Base-by-base conservation (phyloP, 2,329 filamentous ascomycete genomes). In the Aspergillus novofumigatus region DNA sequence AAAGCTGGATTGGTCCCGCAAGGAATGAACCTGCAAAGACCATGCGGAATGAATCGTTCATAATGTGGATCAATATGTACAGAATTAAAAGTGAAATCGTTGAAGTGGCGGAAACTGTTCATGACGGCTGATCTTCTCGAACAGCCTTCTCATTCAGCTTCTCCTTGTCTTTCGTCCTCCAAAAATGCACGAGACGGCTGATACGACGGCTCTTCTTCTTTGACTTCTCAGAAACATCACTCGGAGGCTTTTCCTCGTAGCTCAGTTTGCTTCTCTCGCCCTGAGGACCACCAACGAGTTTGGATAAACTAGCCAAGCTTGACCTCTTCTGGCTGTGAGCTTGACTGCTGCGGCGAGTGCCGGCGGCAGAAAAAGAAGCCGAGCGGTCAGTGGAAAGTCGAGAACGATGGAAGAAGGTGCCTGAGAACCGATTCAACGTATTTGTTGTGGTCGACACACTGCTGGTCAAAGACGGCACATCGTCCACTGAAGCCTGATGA, bases 381-480 rank as follows among this genome's bases (percentile, higher is more conserved):
- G 77, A 72, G 28, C 78, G 73, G 56, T 80, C 78, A 1, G 74
- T 74, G 5, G 75, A 76, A 7, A 75, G 67, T 44, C 75, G 74
- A 25, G 69, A 71, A 48, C 74, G 73, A 41, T 69, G 67, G 56
- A 76, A 73, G 56, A 78, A 75, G 21, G 71, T 75, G 26, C 72
- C 72, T 7, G 78, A 80, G 29, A 79, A 70, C 26, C 77, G 74
- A 35, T 75, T 70, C 21, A 76, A 54, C 25, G 72, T 73, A 51
- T 75, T 77, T 26, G 77, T 77, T 66, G 72, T 75, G 9, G 76
- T 80, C 1, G 78, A 81, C 44, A 77, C 73, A 62, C 77, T 80
- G 63, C 78, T 80, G 26, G 76, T 80, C 32, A 81, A 66, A 26
- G 78, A 81, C 17, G 78, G 78, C 3, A 80, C 76, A 70, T 81